phyloP scores from a whole-genome alignment of 768 basidiomycete species.

The Arthromyces matolae region DNA sequence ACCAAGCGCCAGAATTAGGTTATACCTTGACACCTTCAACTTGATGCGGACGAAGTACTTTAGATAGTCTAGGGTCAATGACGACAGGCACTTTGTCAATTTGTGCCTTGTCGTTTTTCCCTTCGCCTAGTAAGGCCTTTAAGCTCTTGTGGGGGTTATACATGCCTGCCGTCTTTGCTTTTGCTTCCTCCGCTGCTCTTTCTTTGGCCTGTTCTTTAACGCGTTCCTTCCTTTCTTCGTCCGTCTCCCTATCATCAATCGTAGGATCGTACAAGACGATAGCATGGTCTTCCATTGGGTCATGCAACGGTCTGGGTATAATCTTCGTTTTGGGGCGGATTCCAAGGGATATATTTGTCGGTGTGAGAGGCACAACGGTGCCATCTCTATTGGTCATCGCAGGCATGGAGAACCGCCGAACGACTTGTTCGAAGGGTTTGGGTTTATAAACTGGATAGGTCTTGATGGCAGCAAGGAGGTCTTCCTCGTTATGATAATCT shows the following conservation, averaged over 20 bases:
- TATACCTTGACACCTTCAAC: constrained; percentile 93
- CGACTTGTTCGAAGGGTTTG: constrained; percentile 65
- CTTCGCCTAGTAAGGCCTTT: constrained; percentile 70
- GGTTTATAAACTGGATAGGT: constrained; percentile 79
- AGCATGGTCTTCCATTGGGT: constrained; percentile 97
- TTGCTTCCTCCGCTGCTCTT: constrained; percentile 58
- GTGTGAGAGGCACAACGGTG: constrained; percentile 47
- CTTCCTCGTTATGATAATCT: constrained; percentile 61
- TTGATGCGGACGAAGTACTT: constrained; percentile 94
- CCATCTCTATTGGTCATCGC: constrained; percentile 73
- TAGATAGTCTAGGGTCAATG: constrained; percentile 84
- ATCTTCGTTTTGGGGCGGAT: constrained; percentile 76
- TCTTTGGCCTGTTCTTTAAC: constrained; percentile 71
- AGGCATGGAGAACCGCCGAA: constrained; percentile 79
- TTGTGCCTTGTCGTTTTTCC: constrained; percentile 60
- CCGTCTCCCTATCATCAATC: constrained; percentile 86
- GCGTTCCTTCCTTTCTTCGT: constrained; percentile 74
- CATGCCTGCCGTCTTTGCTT: constrained; percentile 67
- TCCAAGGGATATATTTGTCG: constrained; percentile 77
- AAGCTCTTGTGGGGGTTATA: constrained; percentile 93
- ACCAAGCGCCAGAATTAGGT: background rate
- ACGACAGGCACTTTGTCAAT: constrained; percentile 89
- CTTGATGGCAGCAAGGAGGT: constrained; percentile 56
- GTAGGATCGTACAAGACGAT: constrained; percentile 98
- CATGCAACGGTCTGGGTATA: constrained; percentile 88